phyloP scores from a whole-genome alignment of 768 basidiomycete genomes.

The Termitomyces sp. region DNA sequence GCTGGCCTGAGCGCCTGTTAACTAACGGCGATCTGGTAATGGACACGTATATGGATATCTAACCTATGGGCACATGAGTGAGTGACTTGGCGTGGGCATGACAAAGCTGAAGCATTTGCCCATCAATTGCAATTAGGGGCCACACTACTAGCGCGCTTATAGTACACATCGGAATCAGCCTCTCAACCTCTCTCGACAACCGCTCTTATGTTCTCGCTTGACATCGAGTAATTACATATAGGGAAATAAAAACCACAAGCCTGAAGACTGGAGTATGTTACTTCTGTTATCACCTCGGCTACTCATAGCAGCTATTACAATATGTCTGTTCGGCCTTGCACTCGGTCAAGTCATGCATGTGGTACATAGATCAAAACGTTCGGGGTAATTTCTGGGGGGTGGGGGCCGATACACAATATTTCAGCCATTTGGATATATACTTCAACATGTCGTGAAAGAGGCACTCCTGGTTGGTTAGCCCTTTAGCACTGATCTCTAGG shows the following conservation, averaged over 20 bases:
- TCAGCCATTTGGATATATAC: no score
- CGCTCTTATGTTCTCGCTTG: background rate
- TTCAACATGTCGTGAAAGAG: no score
- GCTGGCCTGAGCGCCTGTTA: no score
- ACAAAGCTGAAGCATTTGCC: background rate
- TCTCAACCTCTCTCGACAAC: background rate
- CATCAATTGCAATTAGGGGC: background rate
- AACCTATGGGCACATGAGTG: no score
- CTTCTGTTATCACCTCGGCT: background rate
- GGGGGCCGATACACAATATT: no score
- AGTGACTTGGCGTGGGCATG: no score
- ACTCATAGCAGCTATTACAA: background rate
- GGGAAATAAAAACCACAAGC: background rate
- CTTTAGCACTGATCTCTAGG: no score
- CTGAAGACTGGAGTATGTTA: background rate
- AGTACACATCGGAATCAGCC: background rate
- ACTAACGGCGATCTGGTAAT: background rate
- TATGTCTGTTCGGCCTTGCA: background rate
- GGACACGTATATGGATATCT: background rate
- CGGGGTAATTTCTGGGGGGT: no score
- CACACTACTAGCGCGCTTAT: no score
- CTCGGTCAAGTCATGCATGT: background rate
- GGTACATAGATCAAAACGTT: background rate
- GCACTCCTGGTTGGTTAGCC: no score
- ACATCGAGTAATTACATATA: background rate